Conservation (phyloP, 352 stramenopile genomes). For the Albugo laibachii region DNA sequence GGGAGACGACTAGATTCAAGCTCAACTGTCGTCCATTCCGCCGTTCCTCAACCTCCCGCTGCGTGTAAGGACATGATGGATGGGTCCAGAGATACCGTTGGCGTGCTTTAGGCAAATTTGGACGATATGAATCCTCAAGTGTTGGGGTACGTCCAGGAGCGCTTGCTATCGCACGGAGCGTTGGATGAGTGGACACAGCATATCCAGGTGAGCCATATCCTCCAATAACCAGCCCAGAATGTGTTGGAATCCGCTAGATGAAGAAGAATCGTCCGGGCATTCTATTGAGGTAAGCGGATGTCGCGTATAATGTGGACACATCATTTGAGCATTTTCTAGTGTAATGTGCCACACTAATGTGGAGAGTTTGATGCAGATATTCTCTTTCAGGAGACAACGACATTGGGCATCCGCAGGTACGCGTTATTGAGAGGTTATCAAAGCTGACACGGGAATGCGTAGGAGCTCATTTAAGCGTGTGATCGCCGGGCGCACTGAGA, state of each 20-base stretch:
- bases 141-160: conserved; percentile 55
- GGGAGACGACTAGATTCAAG: conserved; percentile 19
- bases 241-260: conserved; percentile 20
- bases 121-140: conserved; percentile 82
- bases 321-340: conserved; percentile 10
- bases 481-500: not conserved
- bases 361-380: conserved; percentile 27
- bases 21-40: conserved; percentile 7
- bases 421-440: conserved; percentile 3
- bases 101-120: conserved; percentile 78
- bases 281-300: conserved; percentile 31
- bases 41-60: not conserved
- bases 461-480: not conserved
- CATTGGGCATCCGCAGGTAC: conserved; percentile 72
- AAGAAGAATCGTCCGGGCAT: conserved; percentile 77
- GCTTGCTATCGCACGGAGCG: conserved; percentile 34
- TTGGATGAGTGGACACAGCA: conserved; percentile 77
- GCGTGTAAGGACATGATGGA: not conserved
- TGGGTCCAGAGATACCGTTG: conserved; percentile 20
- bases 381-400: conserved; percentile 75
- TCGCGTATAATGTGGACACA: not conserved
- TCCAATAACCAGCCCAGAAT: not conserved
- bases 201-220: conserved; percentile 21
- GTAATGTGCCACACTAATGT: conserved; percentile 48
- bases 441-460: not conserved